A percentile compares a stretch with the other conserved stretches of the same genome.
phyloP scores from a whole-genome alignment of 1,284 basidiomycete species.

The Mycena citricolor region DNA sequence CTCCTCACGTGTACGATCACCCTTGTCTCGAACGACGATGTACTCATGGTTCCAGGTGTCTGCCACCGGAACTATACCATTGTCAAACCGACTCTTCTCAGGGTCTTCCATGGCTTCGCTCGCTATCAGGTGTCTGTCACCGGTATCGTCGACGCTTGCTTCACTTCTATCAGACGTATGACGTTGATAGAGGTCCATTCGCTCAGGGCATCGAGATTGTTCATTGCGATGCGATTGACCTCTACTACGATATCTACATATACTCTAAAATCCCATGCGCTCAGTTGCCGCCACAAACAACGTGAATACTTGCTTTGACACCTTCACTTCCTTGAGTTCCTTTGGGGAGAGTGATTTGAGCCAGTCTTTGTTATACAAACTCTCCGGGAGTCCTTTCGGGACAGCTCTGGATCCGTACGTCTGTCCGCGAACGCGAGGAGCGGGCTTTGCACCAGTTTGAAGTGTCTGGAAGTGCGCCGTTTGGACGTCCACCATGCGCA shows the following conservation, averaged over 20 bases:
- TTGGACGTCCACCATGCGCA: conserved; percentile 20
- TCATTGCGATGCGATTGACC: no score
- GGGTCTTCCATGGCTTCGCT: neutral
- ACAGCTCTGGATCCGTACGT: conserved; percentile 1
- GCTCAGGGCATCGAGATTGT: no score
- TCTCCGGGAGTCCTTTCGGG: conserved; percentile 8
- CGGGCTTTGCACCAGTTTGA: conserved; percentile 6
- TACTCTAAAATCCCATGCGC: conserved; percentile 8
- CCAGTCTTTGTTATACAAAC: conserved; percentile 9
- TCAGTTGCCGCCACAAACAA: conserved; percentile 19
- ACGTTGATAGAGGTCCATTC: no score
- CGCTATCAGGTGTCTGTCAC: no score
- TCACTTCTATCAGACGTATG: no score
- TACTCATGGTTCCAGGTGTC: no score
- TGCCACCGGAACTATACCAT: no score
- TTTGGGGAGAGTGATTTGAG: neutral
- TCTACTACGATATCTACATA: no score
- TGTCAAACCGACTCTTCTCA: neutral
- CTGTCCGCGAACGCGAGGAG: conserved; percentile 5
- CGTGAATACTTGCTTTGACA: conserved; percentile 20
- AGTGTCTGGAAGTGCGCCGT: conserved; percentile 4
- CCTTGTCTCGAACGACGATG: no score
- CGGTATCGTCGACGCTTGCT: no score
- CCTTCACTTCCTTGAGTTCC: conserved; percentile 14
- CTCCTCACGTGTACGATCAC: no score